Base-by-base conservation (phyloP, 805 yeast species). In the Saccharomyces jurei region DNA sequence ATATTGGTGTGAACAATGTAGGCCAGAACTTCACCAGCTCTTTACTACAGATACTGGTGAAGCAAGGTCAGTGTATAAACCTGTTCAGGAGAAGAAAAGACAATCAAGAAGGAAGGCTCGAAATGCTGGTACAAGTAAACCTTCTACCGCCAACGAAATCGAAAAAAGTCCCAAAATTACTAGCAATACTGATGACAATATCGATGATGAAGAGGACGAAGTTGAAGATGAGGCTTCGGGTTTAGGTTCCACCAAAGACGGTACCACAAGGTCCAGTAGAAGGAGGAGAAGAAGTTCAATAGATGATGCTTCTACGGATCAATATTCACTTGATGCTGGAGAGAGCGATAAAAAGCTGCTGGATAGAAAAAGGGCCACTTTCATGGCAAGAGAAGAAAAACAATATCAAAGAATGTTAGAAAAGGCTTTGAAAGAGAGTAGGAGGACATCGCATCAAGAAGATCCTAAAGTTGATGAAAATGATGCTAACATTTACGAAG, bases 1-100 rank as follows among this genome's bases (percentile, higher is more conserved):
- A 69, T 92, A 94, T 71, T 89, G 91, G 88, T 92, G 99, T 76
- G 99, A 92, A 68, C 71, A 73, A 60, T 92, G 99, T 73, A 81
- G 84, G 58, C 97, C 97, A 0, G 91, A 87, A 30, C 72, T 87
- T 49, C 99, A 92, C 68, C 58, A 60, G 27, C 49, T 69, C 6
- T 67, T 68, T 50, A 52, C 58, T 11, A 60, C 64, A 2, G 69
- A 63, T 29, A 49, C 58, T 27, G 69, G 67, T 1, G 64, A 60
- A 28, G 56, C 55, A 6, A 55, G 68, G 46, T 67, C 71, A 8
- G 48, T 60, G 10, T 68, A 68, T 56, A 66, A 63, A 61, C 87
- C 80, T 5, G 75, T 71, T 17, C 76, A 68, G 56, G 71, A 70
- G 28, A 66, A 68, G 56, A 66, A 61, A 54, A 60, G 67, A 51